Conservation (phyloP, 306 rosid genomes). For the Quercus gilva region DNA sequence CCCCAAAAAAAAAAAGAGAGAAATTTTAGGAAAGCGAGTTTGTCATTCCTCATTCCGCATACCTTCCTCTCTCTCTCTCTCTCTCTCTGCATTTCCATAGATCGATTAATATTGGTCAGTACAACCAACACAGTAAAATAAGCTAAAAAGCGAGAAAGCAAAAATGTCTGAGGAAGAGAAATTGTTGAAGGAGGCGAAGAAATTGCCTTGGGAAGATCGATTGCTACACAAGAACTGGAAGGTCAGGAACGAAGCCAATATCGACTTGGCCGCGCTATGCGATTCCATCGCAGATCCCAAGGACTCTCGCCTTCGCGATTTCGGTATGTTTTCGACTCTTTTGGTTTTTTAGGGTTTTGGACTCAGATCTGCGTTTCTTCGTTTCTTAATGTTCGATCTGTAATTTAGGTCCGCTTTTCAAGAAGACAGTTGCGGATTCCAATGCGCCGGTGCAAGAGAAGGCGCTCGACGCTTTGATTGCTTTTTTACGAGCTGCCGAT, state of each 20-base stretch:
- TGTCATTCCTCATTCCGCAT: no score
- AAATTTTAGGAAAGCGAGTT: no score
- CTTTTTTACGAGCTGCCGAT: conserved; percentile 89
- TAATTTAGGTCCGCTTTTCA: conserved; percentile 64
- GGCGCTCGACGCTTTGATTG: conserved; percentile 92
- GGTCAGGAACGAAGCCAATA: conserved; percentile 91
- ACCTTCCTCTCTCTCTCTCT: no score
- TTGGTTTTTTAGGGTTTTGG: conserved; percentile 36
- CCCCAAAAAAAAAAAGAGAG: no score
- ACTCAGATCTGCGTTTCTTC: conserved; percentile 19
- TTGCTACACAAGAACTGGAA: conserved; percentile 95
- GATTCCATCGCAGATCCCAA: conserved; percentile 98
- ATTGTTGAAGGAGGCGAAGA: conserved; percentile 93
- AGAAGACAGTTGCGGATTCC: conserved; percentile 86
- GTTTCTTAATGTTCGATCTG: conserved; percentile 35
- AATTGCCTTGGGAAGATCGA: conserved; percentile 99
- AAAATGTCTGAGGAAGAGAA: conserved; percentile 94
- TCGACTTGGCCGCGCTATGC: conserved; percentile 81
- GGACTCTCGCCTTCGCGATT: conserved; percentile 92
- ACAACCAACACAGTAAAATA: no score
- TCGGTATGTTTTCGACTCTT: conserved; percentile 42
- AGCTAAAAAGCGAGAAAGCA: background rate
- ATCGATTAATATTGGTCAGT: no score
- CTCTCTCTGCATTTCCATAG: no score
- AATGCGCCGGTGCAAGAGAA: conserved; percentile 99